Conservation (phyloP, 2,329 filamentous ascomycete species). For the Cladosporium sphaerospermum region DNA sequence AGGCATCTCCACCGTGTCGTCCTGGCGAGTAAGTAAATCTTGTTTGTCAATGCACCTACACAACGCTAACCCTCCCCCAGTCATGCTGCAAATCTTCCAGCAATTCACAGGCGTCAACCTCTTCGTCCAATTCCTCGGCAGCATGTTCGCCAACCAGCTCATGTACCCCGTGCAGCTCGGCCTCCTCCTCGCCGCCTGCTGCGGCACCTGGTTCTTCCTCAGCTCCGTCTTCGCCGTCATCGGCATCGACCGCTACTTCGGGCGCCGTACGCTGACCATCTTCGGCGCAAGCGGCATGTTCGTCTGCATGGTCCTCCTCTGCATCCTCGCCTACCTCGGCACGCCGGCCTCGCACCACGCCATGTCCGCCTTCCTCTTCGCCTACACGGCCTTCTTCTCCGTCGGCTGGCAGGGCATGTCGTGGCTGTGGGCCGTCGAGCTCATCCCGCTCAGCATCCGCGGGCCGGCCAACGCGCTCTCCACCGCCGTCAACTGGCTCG, state of each 20-base stretch:
- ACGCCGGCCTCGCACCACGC: constrained; percentile 7
- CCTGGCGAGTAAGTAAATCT: constrained; percentile 3
- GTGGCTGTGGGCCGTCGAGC: constrained; percentile 23
- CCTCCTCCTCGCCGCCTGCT: constrained; percentile 19
- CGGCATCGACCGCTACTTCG: constrained; percentile 37
- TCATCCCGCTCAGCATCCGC: constrained; percentile 30
- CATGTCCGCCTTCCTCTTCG: constrained; percentile 28
- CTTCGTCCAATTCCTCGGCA: constrained; percentile 12
- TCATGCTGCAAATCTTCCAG: constrained; percentile 10
- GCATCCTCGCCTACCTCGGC: constrained; percentile 12
- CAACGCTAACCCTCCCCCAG: background rate
- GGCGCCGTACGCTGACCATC: constrained; percentile 60
- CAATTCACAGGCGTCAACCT: constrained; percentile 13
- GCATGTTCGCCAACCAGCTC: constrained; percentile 16
- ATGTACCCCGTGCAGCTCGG: constrained; percentile 16
- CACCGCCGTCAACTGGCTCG: constrained; percentile 10
- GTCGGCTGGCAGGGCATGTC: constrained; percentile 22
- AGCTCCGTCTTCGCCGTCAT: constrained; percentile 33
- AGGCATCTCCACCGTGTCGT: constrained; percentile 9
- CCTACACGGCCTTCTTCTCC: constrained; percentile 25
- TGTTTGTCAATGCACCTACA: background rate
- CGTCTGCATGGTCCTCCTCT: constrained; percentile 19
- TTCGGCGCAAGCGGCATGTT: constrained; percentile 47
- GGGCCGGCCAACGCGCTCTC: constrained; percentile 15
- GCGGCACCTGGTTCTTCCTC: constrained; percentile 23